Evolutionary conservation across 805 yeast genomes (phyloP), one percentile per base, ranked within the genome.

Genomic region (Ogataea degrootiae): DNA sequence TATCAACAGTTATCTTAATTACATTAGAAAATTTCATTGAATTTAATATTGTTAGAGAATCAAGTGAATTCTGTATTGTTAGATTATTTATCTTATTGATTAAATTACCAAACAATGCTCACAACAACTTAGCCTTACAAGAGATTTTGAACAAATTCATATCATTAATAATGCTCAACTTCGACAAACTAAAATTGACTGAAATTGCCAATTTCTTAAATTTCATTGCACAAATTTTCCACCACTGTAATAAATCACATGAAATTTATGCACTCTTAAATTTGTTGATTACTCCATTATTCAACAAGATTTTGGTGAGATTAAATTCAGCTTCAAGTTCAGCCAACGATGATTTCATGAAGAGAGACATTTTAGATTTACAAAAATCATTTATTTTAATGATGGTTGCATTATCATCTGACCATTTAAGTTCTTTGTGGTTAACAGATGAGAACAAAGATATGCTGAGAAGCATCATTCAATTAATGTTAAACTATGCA

Each of bases 151-250:
- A 84, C 53, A 83, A 87, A 60, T 76, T 90, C 51, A 80, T 94
- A 49, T 78, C 87, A 2, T 73, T 83, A 21, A 70, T 88, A 48
- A 71, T 87, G 60, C 72, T 74, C 29, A 73, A 78, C 22, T 75
- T 78, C 14, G 80, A 77, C 35, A 76, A 82, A 55, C 71, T 84
- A 56, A 79, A 77, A 48, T 66, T 77, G 12, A 69, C 73, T 45
- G 97, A 91, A 63, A 70, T 92, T 62, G 75, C 77, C 36, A 96
- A 90, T 60, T 89, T 94, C 61, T 69, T 90, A 46, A 78, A 92
- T 37, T 92, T 94, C 63, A 69, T 94, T 51, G 91, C 96, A 5
- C 98, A 94, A 67, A 78, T 94, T 51, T 79, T 86, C 44, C 97
- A 92, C 63, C 78, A 75, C 54, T 89, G 84, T 67, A 78, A 80